These are phyloP conservation scores for Pythium aphanidermatum DNA, from an alignment of 352 stramenopile genomes.

Conservation along the genomic window DNA sequence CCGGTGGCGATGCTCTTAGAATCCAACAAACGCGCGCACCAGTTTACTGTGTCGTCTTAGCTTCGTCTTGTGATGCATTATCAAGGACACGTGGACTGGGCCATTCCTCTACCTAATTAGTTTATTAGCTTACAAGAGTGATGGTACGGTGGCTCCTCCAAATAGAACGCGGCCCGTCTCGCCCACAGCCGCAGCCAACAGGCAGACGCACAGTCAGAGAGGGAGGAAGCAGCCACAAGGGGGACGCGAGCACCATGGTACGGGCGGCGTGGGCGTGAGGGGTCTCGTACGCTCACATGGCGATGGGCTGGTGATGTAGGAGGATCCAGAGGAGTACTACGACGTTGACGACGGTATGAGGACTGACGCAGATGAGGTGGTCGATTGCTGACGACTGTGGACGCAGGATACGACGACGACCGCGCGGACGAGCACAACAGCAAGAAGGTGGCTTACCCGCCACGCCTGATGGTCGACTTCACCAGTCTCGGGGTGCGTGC, in stretches of 20 bases:
- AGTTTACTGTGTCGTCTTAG: no score
- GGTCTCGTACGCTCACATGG: not conserved
- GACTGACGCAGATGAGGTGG: no score
- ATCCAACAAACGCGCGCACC: no score
- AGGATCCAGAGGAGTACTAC: constrained; percentile 25
- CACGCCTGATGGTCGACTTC: constrained; percentile 83
- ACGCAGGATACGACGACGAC: constrained; percentile 23
- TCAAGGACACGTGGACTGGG: no score
- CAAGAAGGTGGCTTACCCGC: constrained; percentile 50
- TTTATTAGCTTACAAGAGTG: no score
- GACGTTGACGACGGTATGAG: constrained; percentile 19
- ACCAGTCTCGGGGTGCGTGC: constrained; percentile 60
- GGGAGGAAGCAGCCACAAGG: not conserved
- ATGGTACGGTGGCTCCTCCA: not conserved
- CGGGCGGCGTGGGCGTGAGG: not conserved
- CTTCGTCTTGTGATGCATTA: no score
- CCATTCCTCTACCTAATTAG: no score
- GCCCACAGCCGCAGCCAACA: not conserved
- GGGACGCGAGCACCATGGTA: constrained; percentile 5
- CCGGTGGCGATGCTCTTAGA: no score
- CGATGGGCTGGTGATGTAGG: constrained; percentile 1
- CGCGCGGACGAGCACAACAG: constrained; percentile 21
- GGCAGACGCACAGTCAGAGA: not conserved
- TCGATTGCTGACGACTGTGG: not conserved
- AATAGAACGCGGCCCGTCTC: constrained; percentile 3